These are phyloP conservation scores for Hippophae tibetana DNA, from an alignment of 306 rosid genomes.

Conservation along the genomic window DNA sequence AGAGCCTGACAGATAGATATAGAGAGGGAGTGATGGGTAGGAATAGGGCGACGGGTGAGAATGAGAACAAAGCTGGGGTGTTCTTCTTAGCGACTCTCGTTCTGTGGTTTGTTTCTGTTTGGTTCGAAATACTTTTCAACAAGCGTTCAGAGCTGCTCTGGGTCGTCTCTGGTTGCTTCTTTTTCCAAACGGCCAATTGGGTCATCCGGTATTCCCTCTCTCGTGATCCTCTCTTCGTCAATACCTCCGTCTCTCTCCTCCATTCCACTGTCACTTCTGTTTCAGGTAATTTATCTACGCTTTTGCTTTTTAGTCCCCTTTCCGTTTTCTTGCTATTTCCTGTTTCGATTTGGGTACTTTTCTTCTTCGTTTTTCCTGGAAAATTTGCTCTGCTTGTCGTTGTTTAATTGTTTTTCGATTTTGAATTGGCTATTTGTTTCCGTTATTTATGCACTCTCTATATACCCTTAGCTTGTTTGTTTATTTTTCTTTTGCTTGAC, in stretches of 20 bases:
- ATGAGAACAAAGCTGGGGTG: conserved; percentile 24
- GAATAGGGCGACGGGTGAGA: conserved; percentile 19
- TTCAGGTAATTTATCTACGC: conserved; percentile 43
- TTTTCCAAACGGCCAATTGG: conserved; percentile 55
- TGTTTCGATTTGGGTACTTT: neutral
- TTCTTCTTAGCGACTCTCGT: conserved; percentile 58
- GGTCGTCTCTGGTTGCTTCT: conserved; percentile 46
- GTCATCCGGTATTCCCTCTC: conserved; percentile 36
- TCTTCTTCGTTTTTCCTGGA: neutral
- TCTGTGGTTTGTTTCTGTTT: conserved; percentile 48
- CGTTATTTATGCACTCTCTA: too few species aligned
- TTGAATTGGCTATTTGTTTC: neutral
- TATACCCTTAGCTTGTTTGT: too few species aligned
- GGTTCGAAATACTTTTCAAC: conserved; percentile 42
- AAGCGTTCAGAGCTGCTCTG: conserved; percentile 38
- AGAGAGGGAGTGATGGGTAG: conserved; percentile 6
- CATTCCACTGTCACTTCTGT: conserved; percentile 63
- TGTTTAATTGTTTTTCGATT: neutral
- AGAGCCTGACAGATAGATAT: too few species aligned
- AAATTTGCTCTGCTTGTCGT: neutral
- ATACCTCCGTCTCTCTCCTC: conserved; percentile 82
- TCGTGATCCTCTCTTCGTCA: conserved; percentile 63
- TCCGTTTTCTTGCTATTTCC: neutral
- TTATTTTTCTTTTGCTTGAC: too few species aligned
- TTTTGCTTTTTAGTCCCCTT: neutral